Evolutionary conservation across 805 yeast genomes (phyloP), one percentile per base, ranked within the genome.

Genomic region (baker's yeast (Saccharomyces cerevisiae)): DNA sequence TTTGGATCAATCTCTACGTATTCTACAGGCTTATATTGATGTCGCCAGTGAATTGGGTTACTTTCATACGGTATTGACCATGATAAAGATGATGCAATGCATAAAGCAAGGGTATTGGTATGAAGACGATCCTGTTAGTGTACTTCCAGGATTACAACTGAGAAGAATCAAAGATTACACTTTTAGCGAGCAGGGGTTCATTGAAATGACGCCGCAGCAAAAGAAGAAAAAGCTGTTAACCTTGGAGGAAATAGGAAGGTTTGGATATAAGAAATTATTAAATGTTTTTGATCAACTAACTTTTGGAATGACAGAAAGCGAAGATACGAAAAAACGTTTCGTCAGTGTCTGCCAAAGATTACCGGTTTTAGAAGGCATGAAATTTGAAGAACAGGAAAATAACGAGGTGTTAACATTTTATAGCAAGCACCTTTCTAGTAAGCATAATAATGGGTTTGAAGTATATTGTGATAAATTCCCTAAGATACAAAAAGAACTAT

Each of bases 1-100:
- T 9, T 73, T 94, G 54, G 99, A 95, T 65, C 99, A 94, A 72
- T 83, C 96, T 6, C 75, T 94, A 64, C 96, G 99, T 79, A 85
- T 94, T 58, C 72, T 91, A 52, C 99, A 94, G 67, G 97, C 98
- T 0, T 85, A 80, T 60, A 84, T 92, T 55, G 99, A 94, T 70
- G 89, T 88, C 22, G 83, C 94, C 1, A 82, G 96, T 1, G 97
- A 92, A 61, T 64, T 83, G 60, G 96, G 97, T 0, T 85, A 81
- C 61, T 73, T 84, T 48, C 65, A 76, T 4, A 80, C 89, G 0
- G 89, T 84, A 0, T 57, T 83, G 61, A 76, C 76, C 53, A 77
- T 90, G 53, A 78, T 92, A 36, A 76, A 76, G 58, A 72, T 87
- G 49, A 85, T 92, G 91, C 89, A 85, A 64, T 83, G 94, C 70